Percentiles rank a stretch among this genome's conserved stretches.
Conservation (phyloP, 768 basidiomycete genomes). For the Lactifluus piperatus region DNA sequence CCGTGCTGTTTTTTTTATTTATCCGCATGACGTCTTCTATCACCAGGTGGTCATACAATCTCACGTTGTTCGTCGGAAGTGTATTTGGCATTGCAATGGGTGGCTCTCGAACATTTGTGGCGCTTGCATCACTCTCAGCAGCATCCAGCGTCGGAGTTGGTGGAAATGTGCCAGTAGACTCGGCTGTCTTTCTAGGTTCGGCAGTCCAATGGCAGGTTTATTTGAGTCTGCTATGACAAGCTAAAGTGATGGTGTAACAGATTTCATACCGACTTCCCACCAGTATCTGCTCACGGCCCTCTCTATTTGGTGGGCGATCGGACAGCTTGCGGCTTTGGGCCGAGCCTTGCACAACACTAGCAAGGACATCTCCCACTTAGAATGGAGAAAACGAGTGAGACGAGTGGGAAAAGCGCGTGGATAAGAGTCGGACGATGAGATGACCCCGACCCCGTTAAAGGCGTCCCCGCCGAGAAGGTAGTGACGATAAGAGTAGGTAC, state of each 20-base stretch:
- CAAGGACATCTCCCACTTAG: no score
- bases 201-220: neutral
- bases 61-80: constrained; percentile 45
- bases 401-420: no score
- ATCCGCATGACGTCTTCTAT: neutral
- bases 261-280: constrained; percentile 43
- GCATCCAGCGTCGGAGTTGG: constrained; percentile 42
- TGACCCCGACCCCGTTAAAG: no score
- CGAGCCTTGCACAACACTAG: no score
- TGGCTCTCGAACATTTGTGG: constrained; percentile 37
- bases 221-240: neutral
- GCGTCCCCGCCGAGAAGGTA: no score
- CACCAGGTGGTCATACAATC: constrained; percentile 43
- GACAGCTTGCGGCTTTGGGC: no score
- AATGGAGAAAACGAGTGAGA: no score
- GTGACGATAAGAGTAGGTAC: no score
- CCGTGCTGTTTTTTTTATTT: neutral
- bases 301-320: constrained; percentile 52
- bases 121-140: constrained; percentile 40
- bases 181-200: constrained; percentile 42
- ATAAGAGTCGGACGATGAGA: no score
- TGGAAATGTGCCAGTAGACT: constrained; percentile 49
- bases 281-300: constrained; percentile 52
- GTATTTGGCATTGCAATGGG: constrained; percentile 46
- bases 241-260: constrained; percentile 23